Evolutionary conservation across 2,329 filamentous ascomycete genomes (phyloP).

Genomic region (Eutypa lata): DNA sequence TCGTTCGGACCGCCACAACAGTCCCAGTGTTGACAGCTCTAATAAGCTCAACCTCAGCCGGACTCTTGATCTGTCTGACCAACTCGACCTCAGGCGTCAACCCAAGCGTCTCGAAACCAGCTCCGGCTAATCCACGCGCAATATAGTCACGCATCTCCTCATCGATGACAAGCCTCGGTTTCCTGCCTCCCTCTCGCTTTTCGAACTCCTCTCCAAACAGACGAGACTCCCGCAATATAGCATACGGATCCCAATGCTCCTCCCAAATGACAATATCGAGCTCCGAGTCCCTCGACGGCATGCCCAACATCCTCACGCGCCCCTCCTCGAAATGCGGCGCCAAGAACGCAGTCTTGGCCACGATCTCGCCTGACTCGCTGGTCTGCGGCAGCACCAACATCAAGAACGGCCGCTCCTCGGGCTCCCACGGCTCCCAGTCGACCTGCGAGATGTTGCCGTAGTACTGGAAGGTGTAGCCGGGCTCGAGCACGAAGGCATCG

Average conservation of each 20-base stretch:
- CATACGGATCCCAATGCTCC: constrained; percentile 63
- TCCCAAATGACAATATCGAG: constrained; percentile 59
- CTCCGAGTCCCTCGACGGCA: constrained; percentile 48
- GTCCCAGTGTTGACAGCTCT: constrained; percentile 63
- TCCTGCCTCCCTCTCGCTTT: constrained; percentile 4
- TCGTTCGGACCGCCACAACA: constrained; percentile 57
- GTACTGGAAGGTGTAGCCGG: constrained; percentile 62
- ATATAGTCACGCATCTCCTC: constrained; percentile 65
- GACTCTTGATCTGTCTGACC: constrained; percentile 56
- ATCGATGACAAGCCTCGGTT: constrained; percentile 55
- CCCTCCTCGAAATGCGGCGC: constrained; percentile 60
- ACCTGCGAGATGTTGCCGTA: constrained; percentile 60
- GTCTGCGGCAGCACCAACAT: constrained; percentile 54
- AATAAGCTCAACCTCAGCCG: constrained; percentile 54
- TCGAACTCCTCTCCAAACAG: constrained; percentile 28
- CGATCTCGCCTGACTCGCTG: constrained; percentile 35
- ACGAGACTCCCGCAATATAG: constrained; percentile 44
- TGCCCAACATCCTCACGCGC: constrained; percentile 54
- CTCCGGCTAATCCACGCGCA: constrained; percentile 48
- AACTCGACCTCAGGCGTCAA: constrained; percentile 52
- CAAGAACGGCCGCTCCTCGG: constrained; percentile 60
- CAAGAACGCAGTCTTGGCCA: constrained; percentile 56
- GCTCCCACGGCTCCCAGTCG: constrained; percentile 65
- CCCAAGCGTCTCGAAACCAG: constrained; percentile 55
- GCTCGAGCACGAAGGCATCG: constrained; percentile 61